These are phyloP conservation scores for Ilyonectria sp. DNA, from an alignment of 2,329 filamentous ascomycete genomes.

Conservation along the genomic window DNA sequence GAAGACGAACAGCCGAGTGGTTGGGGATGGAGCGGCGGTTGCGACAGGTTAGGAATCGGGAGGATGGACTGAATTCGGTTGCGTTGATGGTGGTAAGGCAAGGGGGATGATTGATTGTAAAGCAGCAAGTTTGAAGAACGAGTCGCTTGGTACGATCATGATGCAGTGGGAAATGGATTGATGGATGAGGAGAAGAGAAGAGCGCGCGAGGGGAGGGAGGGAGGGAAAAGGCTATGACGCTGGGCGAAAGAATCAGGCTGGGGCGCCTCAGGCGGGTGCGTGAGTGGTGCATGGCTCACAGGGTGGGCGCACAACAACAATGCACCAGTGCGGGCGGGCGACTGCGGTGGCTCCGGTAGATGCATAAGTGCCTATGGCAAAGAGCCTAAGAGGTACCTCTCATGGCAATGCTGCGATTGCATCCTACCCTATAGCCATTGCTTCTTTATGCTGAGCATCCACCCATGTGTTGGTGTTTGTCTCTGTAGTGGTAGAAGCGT, in stretches of 20 bases:
- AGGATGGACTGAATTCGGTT: conserved; percentile 36
- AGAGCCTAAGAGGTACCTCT: conserved; percentile 16
- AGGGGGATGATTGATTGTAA: conserved; percentile 39
- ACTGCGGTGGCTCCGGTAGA: conserved; percentile 13
- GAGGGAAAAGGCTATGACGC: conserved; percentile 41
- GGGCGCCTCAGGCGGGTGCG: conserved; percentile 23
- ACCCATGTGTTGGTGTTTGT: background rate
- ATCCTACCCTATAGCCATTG: background rate
- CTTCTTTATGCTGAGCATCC: background rate
- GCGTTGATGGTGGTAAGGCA: conserved; percentile 31
- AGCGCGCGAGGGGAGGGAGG: conserved; percentile 13
- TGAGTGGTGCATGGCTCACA: background rate
- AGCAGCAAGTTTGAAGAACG: conserved; percentile 40
- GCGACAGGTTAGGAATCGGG: conserved; percentile 42
- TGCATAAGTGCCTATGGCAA: conserved; percentile 14
- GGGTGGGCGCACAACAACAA: background rate
- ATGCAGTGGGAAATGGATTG: conserved; percentile 39
- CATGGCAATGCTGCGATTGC: background rate
- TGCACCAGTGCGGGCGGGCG: background rate
- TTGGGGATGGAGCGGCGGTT: conserved; percentile 27
- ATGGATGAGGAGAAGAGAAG: conserved; percentile 35
- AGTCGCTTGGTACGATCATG: conserved; percentile 45
- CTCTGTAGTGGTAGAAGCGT: background rate
- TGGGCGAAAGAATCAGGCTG: conserved; percentile 14
- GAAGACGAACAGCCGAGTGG: conserved; percentile 9